phyloP scores from a whole-genome alignment of 192 early-diverging fungal species.

The Umbelopsis ramanniana region DNA sequence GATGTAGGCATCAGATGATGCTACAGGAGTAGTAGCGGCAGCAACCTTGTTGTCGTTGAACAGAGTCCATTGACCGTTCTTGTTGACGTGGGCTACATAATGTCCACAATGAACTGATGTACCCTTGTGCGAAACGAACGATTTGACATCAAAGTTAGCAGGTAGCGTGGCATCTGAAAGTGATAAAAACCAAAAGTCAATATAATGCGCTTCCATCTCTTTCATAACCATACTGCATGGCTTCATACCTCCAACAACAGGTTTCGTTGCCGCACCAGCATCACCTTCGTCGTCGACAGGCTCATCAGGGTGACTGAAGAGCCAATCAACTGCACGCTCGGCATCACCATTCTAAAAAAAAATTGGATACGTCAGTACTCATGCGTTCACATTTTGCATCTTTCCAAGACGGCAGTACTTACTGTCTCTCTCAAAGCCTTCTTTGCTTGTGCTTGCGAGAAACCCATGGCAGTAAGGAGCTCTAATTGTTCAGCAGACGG shows the following conservation, averaged over 20 bases:
- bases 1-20: slow-evolving; percentile 71
- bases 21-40: slow-evolving; percentile 57
- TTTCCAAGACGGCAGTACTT: slow-evolving; percentile 2
- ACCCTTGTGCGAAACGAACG: slow-evolving; percentile 95
- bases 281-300: slow-evolving; percentile 49
- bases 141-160: slow-evolving; percentile 68
- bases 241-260: slow-evolving; percentile 26
- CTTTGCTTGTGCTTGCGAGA: slow-evolving; percentile 75
- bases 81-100: slow-evolving; percentile 88
- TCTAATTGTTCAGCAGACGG: slow-evolving; percentile 62
- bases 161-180: slow-evolving; percentile 45
- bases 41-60: slow-evolving; percentile 98
- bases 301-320: slow-evolving; percentile 87
- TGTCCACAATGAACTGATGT: slow-evolving; percentile 96
- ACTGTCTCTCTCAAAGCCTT: slow-evolving; percentile 84
- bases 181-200: slow-evolving; percentile 22
- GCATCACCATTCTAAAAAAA: slow-evolving; percentile 68
- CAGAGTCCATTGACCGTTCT: slow-evolving; percentile 80
- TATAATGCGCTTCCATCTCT: not conserved
- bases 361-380: not conserved
- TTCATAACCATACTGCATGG: not conserved
- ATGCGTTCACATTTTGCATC: not conserved
- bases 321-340: slow-evolving; percentile 94
- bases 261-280: not conserved
- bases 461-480: slow-evolving; percentile 92